Percentiles rank a stretch among this genome's conserved stretches.
phyloP scores from a whole-genome alignment of 495 filamentous ascomycete genomes.

The Hypomontagnella submonticulosa region DNA sequence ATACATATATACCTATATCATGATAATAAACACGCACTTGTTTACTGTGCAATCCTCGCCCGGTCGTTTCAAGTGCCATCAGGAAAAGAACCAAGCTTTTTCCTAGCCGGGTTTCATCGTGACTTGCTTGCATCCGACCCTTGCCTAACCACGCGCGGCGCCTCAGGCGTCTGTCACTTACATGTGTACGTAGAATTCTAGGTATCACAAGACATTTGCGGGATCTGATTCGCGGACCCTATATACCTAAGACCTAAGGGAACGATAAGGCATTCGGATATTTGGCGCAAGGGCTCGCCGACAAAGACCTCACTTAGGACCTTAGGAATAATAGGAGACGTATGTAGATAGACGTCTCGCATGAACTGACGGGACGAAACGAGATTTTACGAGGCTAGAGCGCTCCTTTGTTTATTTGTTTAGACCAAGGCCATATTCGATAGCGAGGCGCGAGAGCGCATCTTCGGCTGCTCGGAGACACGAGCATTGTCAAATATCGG shows the following conservation, averaged over 20 bases:
- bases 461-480: constrained; percentile 38
- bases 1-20: neutral
- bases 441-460: constrained; percentile 21
- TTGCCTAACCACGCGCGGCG: constrained; percentile 35
- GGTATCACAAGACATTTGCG: constrained; percentile 23
- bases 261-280: constrained; percentile 8
- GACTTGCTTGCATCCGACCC: constrained; percentile 38
- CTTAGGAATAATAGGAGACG: constrained; percentile 15
- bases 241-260: neutral
- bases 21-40: constrained; percentile 26
- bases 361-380: constrained; percentile 19
- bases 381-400: constrained; percentile 20
- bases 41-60: constrained; percentile 29
- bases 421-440: constrained; percentile 2
- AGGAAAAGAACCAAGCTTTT: constrained; percentile 36
- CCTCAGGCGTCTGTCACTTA: constrained; percentile 27
- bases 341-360: constrained; percentile 23
- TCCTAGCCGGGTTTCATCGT: constrained; percentile 40
- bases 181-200: constrained; percentile 12
- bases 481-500: constrained; percentile 35
- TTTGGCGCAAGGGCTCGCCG: no score
- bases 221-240: constrained; percentile 32
- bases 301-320: no score
- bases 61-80: constrained; percentile 40
- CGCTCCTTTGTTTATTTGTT: neutral